Base-by-base conservation (phyloP, 768 basidiomycete genomes). In the Nidularia sp. region DNA sequence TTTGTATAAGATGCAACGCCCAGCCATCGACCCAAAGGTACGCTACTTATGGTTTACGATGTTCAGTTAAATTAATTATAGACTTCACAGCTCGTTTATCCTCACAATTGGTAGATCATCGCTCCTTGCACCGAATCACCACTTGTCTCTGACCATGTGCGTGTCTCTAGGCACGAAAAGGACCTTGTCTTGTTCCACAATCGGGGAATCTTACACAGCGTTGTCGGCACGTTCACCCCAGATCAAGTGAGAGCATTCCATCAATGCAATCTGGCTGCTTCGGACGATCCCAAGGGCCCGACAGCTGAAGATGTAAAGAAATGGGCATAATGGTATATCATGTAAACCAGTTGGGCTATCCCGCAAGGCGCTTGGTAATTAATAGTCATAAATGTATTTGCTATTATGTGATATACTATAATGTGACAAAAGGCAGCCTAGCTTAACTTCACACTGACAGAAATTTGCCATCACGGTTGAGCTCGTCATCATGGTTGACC, bases 131-230 rank as follows among this genome's bases (percentile, higher is more conserved):
- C 10, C 45, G 32, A 5, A 2, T 44, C 12, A 6, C 3, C 13
- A 33, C 18, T 32, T 6, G 6, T 13, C 36, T 39, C n/a, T n/a
- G 9, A 9, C n/a, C 36, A 39, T 39, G 8, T n/a, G 8, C 36
- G 36, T 39, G 8, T n/a, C 36, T n/a, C n/a, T 39, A 18, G 18
- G 18, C 18, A 9, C 36, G 8, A 45, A 73, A 76, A 81, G 34
- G 90, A 93, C 58, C 76, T 94, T 15, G 83, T 91, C 3, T 65
- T 94, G 34, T 93, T 95, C 79, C 88, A 93, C 65, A 93, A 94
- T 69, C 80, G 90, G 5, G 90, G 90, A 8, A 74, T 90, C 6
- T 68, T 92, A 36, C 91, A 93, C 61, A 78, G 85, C 4, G 90
- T 93, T 48, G 84, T 88, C n/a, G 86, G 88, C 9, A 81, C 85